phyloP scores from a whole-genome alignment of 1,284 basidiomycete species.

The Moesziomyces antarcticus region DNA sequence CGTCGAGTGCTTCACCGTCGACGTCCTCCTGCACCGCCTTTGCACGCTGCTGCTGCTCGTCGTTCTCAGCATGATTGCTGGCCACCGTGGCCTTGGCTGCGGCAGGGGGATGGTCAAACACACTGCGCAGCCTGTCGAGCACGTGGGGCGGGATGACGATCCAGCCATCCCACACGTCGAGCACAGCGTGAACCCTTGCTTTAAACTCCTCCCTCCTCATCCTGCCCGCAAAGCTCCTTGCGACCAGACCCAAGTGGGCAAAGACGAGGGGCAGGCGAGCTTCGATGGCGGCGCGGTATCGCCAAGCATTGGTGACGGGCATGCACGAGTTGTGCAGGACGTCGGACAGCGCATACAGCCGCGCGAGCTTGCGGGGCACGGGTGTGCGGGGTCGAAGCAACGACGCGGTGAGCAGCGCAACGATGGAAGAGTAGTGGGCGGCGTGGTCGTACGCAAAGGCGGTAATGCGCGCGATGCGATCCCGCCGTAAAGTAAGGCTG shows the following conservation, averaged over 20 bases:
- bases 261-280: constrained; percentile 48
- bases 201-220: constrained; percentile 70
- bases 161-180: constrained; percentile 95
- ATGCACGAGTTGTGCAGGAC: constrained; percentile 96
- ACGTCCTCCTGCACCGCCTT: constrained; percentile 16
- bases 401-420: constrained; percentile 43
- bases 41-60: background rate
- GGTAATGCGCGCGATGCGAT: constrained; percentile 93
- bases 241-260: constrained; percentile 52
- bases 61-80: background rate
- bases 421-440: constrained; percentile 74
- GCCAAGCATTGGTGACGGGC: constrained; percentile 77
- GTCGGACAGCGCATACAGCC: constrained; percentile 94
- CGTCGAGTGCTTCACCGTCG: constrained; percentile 26
- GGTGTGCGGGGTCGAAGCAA: constrained; percentile 81
- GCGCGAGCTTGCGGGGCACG: constrained; percentile 92
- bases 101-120: constrained; percentile 39
- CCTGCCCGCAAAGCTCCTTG: constrained; percentile 42
- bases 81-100: constrained; percentile 2
- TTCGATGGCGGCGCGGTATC: constrained; percentile 49
- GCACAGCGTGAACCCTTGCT: constrained; percentile 82
- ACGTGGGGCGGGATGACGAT: constrained; percentile 79
- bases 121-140: constrained; percentile 71
- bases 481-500: constrained; percentile 82
- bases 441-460: constrained; percentile 93